Base-by-base conservation (phyloP, 192 early-diverging fungal species). In the Coemansia umbellata region DNA sequence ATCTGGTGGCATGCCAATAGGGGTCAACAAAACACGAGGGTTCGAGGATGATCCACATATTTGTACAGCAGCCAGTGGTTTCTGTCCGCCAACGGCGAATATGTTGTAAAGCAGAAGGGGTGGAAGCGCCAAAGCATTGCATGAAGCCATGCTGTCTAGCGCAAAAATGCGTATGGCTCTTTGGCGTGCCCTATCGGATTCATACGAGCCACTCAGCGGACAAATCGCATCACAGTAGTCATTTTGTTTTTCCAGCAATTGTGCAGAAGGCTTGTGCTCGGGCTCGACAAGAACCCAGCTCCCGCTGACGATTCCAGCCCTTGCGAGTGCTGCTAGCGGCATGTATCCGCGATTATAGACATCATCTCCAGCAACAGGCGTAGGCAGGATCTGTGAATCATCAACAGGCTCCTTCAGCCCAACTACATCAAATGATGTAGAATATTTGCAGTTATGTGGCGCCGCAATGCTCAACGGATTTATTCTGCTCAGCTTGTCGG, bases 121-220 rank as follows among this genome's bases (percentile, higher is more conserved):
- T 3, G 73, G 73, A 21, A 76, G 66, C 21, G 54, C 56, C 10
- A 76, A 24, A 9, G 41, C 21, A 14, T 7, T 45, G 43, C n/a
- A 27, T 26, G 14, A 45, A 18, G 28, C 32, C 49, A 30, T 22
- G 18, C 15, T 18, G n/a, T 13, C 9, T 11, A 31, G 51, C 37
- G 30, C 41, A 54, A 69, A 69, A 39, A 76, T 37, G n/a, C 73
- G 73, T 41, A 76, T 76, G 5, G 62, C 62, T 13, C 73, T 26
- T 19, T 22, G 55, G n/a, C 15, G 33, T n/a, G 7, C n/a, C 22
- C 31, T n/a, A n/a, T n/a, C n/a, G n/a, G n/a, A n/a, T n/a, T n/a
- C n/a, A n/a, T n/a, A n/a, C n/a, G n/a, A n/a, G n/a, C n/a, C n/a
- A n/a, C n/a, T n/a, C n/a, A n/a, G n/a, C n/a, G n/a, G n/a, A n/a